Evolutionary conservation across 140 eudicot genomes (phyloP).

Genomic region (Senecio squalidus): DNA sequence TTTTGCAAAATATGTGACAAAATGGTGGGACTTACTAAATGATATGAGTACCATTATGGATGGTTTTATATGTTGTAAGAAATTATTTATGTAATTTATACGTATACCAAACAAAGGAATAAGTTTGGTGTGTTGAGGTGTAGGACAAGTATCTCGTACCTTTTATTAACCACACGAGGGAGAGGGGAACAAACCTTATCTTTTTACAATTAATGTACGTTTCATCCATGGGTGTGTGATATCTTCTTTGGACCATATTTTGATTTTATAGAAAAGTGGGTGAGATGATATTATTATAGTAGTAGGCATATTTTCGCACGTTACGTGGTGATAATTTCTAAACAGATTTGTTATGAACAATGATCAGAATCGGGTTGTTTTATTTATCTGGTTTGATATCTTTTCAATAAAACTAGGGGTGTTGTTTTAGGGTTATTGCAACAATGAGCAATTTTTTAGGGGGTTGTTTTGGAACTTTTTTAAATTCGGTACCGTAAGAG

Average conservation of each 20-base stretch:
- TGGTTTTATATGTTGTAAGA: constrained; percentile 10
- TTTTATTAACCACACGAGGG: constrained; percentile 38
- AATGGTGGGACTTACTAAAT: constrained; percentile 21
- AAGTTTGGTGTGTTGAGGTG: constrained; percentile 32
- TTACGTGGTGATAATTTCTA: no score
- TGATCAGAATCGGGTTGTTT: no score
- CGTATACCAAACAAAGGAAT: constrained; percentile 35
- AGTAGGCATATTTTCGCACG: no score
- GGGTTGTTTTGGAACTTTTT: no score
- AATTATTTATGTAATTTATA: constrained; percentile 10
- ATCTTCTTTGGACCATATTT: constrained; percentile 11
- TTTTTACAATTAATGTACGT: constrained; percentile 4
- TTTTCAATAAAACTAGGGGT: no score
- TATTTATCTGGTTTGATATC: no score
- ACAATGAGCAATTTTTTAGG: no score
- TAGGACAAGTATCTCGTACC: constrained; percentile 23
- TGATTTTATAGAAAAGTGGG: constrained; percentile 4
- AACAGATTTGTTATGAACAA: no score
- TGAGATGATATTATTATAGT: constrained; percentile 9
- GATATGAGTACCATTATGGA: constrained; percentile 13
- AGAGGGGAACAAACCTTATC: constrained; percentile 32
- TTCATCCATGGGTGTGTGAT: constrained; percentile 22
- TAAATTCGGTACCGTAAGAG: no score
- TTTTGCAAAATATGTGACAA: constrained; percentile 16
- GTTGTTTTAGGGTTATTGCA: no score